Evolutionary conservation across 2,329 filamentous ascomycete genomes (phyloP), one percentile per base, ranked within the genome.

Genomic region (Diplodia seriata): DNA sequence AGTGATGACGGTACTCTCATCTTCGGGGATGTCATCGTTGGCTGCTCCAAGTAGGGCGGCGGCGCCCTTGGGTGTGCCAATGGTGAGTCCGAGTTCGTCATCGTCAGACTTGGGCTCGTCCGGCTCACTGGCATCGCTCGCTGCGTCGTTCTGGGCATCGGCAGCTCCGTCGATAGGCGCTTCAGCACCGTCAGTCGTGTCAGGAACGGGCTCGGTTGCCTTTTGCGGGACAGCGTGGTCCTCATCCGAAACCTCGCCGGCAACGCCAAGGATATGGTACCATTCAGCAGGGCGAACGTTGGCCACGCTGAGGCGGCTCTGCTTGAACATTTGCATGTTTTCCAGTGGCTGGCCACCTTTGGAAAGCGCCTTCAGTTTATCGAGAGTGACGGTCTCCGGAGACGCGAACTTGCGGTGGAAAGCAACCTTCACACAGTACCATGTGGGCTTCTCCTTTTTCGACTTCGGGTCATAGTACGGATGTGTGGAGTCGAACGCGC

Each of bases 371-470:
- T 91, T 90, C 54, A 97, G 84, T 71, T 92, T 89, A 70, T 87
- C 86, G 63, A 97, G 84, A 5, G 85, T 85, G 68, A 98, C 86
- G 0, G 89, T 86, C 15, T 88, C 84, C 4, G 66, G 66, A 29
- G 50, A 36, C 1, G 84, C 83, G 73, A 98, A 93, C 79, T 97
- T 97, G 76, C 88, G 89, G 68, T 91, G 88, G 77, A 97, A 97
- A 74, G 90, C 86, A 57, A 98, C 94, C 70, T 96, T 91, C 1
- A 98, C 95, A 20, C 95, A 86, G 65, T 89, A 92, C 95, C 95
- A 99, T 74, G 89, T 92, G 0, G 90, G 91, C 62, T 89, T 86
- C 1, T 87, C 83, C 66, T 86, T 83, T 71, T 86, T 89, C 1
- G 91, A 92, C 65, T 90, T 90, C 1, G 89, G 80, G 75, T 98